Evolutionary conservation across 169 alveolate species (phyloP).

Genomic region (Plasmodium chabaudi): DNA sequence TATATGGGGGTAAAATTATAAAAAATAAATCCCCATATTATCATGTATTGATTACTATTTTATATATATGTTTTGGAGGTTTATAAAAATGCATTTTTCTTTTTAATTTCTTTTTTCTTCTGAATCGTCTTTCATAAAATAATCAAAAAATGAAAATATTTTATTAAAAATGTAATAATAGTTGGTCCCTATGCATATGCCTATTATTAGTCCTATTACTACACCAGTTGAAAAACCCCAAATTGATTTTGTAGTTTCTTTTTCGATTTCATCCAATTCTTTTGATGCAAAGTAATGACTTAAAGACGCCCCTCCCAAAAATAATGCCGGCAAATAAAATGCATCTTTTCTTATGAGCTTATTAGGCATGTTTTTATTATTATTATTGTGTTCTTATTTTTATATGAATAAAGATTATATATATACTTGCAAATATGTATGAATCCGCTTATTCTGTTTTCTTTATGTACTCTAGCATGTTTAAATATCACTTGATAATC

Average conservation of each 20-base stretch:
- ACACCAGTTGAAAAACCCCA: slow-evolving; percentile 78
- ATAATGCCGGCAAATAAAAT: slow-evolving; percentile 73
- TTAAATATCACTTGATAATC: too few species aligned
- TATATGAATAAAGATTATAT: slow-evolving; percentile 5
- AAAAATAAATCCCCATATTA: background rate
- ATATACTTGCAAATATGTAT: background rate
- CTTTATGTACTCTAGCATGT: background rate
- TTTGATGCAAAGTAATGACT: slow-evolving; percentile 75
- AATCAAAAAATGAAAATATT: slow-evolving; percentile 73
- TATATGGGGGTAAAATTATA: too few species aligned
- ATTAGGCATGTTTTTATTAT: slow-evolving; percentile 52
- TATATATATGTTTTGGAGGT: slow-evolving; percentile 1
- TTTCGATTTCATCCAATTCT: slow-evolving; percentile 76
- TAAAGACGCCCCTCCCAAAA: slow-evolving; percentile 76
- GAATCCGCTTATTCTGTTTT: background rate
- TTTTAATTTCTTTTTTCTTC: slow-evolving; percentile 48
- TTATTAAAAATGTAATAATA: slow-evolving; percentile 74
- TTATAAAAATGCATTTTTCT: slow-evolving; percentile 7
- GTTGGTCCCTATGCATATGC: slow-evolving; percentile 74
- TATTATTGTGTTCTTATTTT: slow-evolving; percentile 11
- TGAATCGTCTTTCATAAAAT: slow-evolving; percentile 68
- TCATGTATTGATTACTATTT: background rate
- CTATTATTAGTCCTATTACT: slow-evolving; percentile 74
- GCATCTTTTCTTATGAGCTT: slow-evolving; percentile 46
- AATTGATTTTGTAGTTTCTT: slow-evolving; percentile 68